Base-by-base conservation (phyloP, 2,329 filamentous ascomycete species). In the Colletotrichum tamarilloi region DNA sequence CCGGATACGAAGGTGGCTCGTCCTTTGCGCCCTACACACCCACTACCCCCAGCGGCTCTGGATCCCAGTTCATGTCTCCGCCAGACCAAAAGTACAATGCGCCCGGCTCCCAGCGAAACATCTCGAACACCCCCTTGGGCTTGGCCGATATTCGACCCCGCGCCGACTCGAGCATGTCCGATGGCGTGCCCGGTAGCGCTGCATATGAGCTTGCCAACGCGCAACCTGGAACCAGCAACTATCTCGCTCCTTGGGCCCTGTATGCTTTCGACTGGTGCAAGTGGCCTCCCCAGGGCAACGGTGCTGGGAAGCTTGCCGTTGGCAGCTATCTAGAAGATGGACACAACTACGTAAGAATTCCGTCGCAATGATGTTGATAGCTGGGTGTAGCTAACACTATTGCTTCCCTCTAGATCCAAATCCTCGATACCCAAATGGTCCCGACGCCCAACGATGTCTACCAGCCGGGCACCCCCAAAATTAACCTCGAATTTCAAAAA, bases 231-330 rank as follows among this genome's bases (percentile, higher is more conserved):
- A 97, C 96, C 75, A 97, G 95, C 87, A 98, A 96, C 81, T 98
- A 98, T 80, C 85, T 97, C 75, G 95, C 96, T 5, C 95, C 96
- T 0, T 99, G 97, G 95, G 93, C 95, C 16, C 92, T 97, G 68
- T 99, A 98, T 82, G 96, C 97, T 14, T 96, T 97, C 79, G 97
- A 99, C 85, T 99, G 97, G 97, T 99, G 97, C 86, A 99, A 99
- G 84, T 99, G 97, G 96, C 91, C 94, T 19, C 92, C 96, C 2
- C 91, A 95, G 79, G 92, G 84, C 78, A 92, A 92, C 76, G 92
- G 94, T 75, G 95, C 94, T 4, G 97, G 97, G 52, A 98, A 98
- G 84, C 90, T 99, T 77, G 97, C 97, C 14, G 89, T 99, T 52
- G 97, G 96, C 73, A 99, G 97, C 85, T 98, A 98, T 81, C 86